Evolutionary conservation across 208 protist species (phyloP).

Genomic region (Trypanosoma mega): DNA sequence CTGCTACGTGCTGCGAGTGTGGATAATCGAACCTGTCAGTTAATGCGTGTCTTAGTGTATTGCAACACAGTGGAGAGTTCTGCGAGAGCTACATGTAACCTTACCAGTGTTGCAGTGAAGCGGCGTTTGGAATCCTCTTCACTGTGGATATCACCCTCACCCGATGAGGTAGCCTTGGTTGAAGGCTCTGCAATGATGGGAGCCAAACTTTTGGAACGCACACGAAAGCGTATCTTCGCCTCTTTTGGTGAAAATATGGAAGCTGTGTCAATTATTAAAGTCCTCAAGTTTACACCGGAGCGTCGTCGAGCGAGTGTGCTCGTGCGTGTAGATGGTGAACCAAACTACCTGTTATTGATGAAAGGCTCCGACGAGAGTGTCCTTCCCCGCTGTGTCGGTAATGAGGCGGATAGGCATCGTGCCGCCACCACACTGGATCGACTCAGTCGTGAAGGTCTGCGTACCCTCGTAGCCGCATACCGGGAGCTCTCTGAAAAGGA

Average conservation of each 20-base stretch:
- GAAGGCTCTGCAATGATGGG: constrained; percentile 72
- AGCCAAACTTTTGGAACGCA: constrained; percentile 48
- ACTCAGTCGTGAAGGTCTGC: constrained; percentile 56
- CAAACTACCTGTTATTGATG: constrained; percentile 48
- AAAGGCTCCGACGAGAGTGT: constrained; percentile 86
- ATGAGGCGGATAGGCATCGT: background rate
- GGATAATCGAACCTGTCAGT: constrained; percentile 24
- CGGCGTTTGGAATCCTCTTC: background rate
- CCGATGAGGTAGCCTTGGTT: constrained; percentile 92
- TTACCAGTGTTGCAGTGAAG: background rate
- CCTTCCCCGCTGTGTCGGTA: constrained; percentile 41
- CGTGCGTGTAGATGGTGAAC: constrained; percentile 29
- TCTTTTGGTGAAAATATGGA: constrained; percentile 28
- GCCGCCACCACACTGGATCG: constrained; percentile 8
- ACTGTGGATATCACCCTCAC: constrained; percentile 82
- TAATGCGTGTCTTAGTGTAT: constrained; percentile 55
- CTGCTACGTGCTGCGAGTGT: background rate
- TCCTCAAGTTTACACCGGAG: constrained; percentile 78
- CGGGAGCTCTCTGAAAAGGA: constrained; percentile 43
- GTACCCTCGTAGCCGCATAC: constrained; percentile 70
- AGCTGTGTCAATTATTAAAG: constrained; percentile 39
- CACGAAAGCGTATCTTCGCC: constrained; percentile 29
- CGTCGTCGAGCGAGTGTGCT: constrained; percentile 83
- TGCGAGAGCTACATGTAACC: background rate
- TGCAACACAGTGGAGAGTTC: constrained; percentile 68